phyloP scores from a whole-genome alignment of 495 filamentous ascomycete species.

The Lindgomyces ingoldianus region DNA sequence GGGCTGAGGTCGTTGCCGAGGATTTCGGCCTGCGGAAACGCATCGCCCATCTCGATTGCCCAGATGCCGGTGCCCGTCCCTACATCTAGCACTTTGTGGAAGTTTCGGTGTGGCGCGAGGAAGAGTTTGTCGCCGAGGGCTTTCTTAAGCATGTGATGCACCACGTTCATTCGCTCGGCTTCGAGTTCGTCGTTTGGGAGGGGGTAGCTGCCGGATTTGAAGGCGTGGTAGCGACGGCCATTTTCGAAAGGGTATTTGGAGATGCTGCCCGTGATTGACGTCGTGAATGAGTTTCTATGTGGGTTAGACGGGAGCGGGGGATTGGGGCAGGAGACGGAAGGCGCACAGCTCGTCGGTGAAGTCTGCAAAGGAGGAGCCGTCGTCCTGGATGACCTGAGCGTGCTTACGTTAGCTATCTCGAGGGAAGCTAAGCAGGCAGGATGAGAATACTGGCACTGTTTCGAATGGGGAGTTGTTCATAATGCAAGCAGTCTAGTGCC shows the following conservation, averaged over 20 bases:
- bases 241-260: slow-evolving; percentile 33
- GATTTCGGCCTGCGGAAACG: slow-evolving; percentile 19
- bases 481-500: background rate
- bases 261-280: slow-evolving; percentile 17
- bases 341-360: slow-evolving; percentile 30
- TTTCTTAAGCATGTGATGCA: slow-evolving; percentile 34
- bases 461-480: no score
- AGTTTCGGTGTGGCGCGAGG: slow-evolving; percentile 10
- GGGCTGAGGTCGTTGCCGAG: slow-evolving; percentile 35
- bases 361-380: slow-evolving; percentile 24
- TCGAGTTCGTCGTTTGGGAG: slow-evolving; percentile 36
- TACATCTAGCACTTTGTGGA: slow-evolving; percentile 30
- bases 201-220: slow-evolving; percentile 27
- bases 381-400: slow-evolving; percentile 15
- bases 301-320: background rate
- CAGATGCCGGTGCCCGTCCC: slow-evolving; percentile 34
- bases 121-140: slow-evolving; percentile 21
- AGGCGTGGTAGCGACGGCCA: slow-evolving; percentile 39
- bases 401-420: background rate
- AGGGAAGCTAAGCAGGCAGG: no score
- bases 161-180: slow-evolving; percentile 53
- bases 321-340: background rate
- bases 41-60: slow-evolving; percentile 32
- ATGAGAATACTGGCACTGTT: no score
- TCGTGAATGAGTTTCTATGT: slow-evolving; percentile 30